Percentiles rank a stretch among this genome's conserved stretches.
phyloP scores from a whole-genome alignment of 345 rosid genomes.

The Microcos paniculata region DNA sequence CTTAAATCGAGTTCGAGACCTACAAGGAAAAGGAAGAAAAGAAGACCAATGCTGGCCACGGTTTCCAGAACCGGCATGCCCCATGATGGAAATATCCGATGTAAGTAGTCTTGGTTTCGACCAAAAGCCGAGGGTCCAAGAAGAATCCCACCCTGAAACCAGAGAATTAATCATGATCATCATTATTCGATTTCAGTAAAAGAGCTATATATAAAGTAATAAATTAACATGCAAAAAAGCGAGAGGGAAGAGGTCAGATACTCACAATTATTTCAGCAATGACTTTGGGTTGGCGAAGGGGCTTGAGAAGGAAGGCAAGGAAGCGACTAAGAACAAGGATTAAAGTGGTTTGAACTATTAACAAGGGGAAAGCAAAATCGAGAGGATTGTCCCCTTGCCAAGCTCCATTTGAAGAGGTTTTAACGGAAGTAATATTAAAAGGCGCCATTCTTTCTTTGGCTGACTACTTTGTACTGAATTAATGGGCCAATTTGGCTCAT shows the following conservation, averaged over 20 bases:
- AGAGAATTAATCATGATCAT: not conserved
- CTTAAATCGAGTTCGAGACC: constrained; percentile 80
- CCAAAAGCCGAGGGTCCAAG: constrained; percentile 84
- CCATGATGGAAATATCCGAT: constrained; percentile 64
- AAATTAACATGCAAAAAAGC: not conserved
- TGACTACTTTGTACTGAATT: not conserved
- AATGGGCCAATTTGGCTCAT: not conserved
- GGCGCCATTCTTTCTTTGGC: constrained; percentile 25
- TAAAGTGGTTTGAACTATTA: constrained; percentile 68
- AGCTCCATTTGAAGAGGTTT: constrained; percentile 76
- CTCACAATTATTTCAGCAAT: constrained; percentile 83
- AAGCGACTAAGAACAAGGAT: constrained; percentile 61
- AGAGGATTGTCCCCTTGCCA: constrained; percentile 97
- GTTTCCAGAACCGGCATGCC: constrained; percentile 72
- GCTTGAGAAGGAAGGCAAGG: constrained; percentile 76
- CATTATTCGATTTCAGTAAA: not conserved
- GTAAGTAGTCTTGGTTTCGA: constrained; percentile 45
- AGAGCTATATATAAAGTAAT: not conserved
- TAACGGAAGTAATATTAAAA: constrained; percentile 58
- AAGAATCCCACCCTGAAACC: constrained; percentile 72
- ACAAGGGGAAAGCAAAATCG: constrained; percentile 72
- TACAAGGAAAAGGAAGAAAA: constrained; percentile 87
- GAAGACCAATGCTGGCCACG: constrained; percentile 77
- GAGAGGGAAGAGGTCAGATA: not conserved
- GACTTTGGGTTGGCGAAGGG: constrained; percentile 93